These are phyloP conservation scores for Nicotiana undulata DNA, from an alignment of 257 asterid species.

Conservation along the genomic window DNA sequence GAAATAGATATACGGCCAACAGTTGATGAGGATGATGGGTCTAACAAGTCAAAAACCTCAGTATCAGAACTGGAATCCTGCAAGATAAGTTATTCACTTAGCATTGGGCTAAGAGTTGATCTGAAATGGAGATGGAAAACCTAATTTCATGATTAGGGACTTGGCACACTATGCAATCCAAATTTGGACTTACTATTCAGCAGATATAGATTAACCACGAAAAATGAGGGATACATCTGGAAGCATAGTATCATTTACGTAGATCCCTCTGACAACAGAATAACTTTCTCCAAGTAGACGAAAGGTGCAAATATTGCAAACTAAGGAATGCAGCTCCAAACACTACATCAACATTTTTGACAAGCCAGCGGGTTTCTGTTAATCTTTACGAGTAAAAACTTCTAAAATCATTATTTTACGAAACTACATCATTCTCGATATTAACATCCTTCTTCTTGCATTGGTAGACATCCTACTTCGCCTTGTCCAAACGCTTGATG, in stretches of 20 bases:
- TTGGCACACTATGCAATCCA: not conserved
- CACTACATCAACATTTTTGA: not conserved
- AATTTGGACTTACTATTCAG: not conserved
- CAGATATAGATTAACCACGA: not conserved
- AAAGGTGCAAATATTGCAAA: not conserved
- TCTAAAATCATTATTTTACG: not conserved
- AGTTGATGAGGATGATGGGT: conserved; percentile 54
- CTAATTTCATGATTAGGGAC: not conserved
- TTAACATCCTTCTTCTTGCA: not conserved
- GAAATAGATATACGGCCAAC: conserved; percentile 78
- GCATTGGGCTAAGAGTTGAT: not conserved
- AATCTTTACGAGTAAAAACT: not conserved
- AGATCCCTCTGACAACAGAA: not conserved
- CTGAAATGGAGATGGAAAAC: not conserved
- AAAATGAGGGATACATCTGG: not conserved
- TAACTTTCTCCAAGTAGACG: not conserved
- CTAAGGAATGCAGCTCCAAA: not conserved
- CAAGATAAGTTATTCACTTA: conserved; percentile 18
- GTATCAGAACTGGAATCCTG: conserved; percentile 65
- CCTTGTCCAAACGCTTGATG: not conserved
- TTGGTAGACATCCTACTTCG: not conserved
- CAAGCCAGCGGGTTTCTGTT: not conserved
- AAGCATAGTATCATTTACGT: not conserved
- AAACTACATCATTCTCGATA: not conserved
- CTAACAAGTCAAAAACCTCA: conserved; percentile 50